Conservation (phyloP, 805 yeast species). For the Candida tibetensis region DNA sequence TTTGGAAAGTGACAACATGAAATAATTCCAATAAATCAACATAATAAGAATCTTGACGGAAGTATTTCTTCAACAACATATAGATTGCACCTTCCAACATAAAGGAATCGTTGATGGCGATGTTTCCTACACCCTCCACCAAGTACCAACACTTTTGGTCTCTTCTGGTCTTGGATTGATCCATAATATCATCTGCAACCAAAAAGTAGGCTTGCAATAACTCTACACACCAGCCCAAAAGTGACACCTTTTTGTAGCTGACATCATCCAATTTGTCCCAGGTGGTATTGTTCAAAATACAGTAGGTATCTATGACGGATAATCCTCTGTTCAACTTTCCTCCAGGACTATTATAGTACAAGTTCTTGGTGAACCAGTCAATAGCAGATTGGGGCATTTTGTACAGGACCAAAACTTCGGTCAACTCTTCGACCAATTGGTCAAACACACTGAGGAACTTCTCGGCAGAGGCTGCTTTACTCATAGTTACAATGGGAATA, state of each 20-base stretch:
- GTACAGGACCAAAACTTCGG: constrained; percentile 56
- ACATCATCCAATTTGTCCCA: constrained; percentile 55
- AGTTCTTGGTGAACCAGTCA: constrained; percentile 72
- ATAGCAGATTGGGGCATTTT: constrained; percentile 86
- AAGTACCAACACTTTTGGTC: constrained; percentile 99
- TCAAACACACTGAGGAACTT: constrained; percentile 72
- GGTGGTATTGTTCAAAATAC: constrained; percentile 64
- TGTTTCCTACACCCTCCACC: constrained; percentile 73
- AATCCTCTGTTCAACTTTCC: constrained; percentile 96
- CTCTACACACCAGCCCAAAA: constrained; percentile 95
- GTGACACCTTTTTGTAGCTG: constrained; percentile 80
- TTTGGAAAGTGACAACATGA: constrained; percentile 97
- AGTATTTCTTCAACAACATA: constrained; percentile 82
- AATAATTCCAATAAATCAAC: constrained; percentile 88
- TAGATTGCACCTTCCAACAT: constrained; percentile 96
- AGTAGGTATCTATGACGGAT: constrained; percentile 91
- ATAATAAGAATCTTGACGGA: constrained; percentile 77
- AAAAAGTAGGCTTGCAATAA: constrained; percentile 93
- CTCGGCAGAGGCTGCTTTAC: constrained; percentile 42
- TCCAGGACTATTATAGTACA: constrained; percentile 89
- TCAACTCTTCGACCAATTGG: constrained; percentile 70
- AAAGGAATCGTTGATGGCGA: constrained; percentile 96
- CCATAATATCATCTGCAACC: constrained; percentile 99
- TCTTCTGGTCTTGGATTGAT: constrained; percentile 90
- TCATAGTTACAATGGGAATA: constrained; percentile 21